Base-by-base conservation (phyloP, 768 basidiomycete species). In the Boletus tomentosulus region DNA sequence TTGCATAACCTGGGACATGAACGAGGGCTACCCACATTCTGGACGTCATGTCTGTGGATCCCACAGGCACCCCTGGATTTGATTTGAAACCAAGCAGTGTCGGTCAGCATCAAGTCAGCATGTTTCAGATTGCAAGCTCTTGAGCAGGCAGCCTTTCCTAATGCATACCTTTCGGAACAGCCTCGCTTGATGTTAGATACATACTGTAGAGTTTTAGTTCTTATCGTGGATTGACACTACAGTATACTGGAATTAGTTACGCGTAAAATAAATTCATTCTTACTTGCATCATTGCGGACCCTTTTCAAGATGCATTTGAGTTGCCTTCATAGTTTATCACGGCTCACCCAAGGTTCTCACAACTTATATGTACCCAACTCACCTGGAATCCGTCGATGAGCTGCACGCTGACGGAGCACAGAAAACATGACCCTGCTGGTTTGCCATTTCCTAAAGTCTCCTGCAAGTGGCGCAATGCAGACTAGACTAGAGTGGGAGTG, bases 11-110 rank as follows among this genome's bases (percentile, higher is more conserved):
- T 12, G 15, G n/a, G 37, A 27, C 35, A 41, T 52, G 37, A 30
- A 28, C 4, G 13, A 6, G n/a, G 33, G 41, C 13, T 7, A 15
- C 7, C 22, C 37, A 16, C 44, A 19, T 27, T 33, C 37, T 39
- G 28, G 42, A 33, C 15, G 24, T 25, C 24, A 27, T 48, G 31
- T 25, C 37, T 30, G 22, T 10, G n/a, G 24, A 35, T 51, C 42
- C 24, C 42, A 43, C 39, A 43, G 27, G 42, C n/a, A 27, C 43
- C 38, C 8, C 25, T 41, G 11, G 15, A 43, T 44, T 34, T 51
- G 50, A 51, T 44, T 34, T 51, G 50, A 51, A 44, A 51, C 50
- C 7, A 44, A 33, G 22, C 28, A 43, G 33, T 35, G 24, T 51
- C 50, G 22, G 19, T 46, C 30, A 22, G 24, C 42, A 38, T 35